These are phyloP conservation scores for Nymphaea colorata DNA, from an alignment of 164 flowering plant genomes.

Conservation along the genomic window DNA sequence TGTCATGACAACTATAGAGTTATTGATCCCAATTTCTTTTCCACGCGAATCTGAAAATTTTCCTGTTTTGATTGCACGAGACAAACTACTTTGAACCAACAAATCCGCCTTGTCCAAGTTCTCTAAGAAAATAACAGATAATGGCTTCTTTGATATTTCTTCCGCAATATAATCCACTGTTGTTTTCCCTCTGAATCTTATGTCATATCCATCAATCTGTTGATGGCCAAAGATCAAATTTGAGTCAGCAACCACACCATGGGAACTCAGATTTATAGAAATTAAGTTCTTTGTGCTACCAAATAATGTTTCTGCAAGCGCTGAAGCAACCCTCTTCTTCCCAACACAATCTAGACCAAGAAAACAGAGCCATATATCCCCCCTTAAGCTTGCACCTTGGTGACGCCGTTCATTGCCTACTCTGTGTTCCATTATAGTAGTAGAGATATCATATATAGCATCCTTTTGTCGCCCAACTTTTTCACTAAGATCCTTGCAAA, in stretches of 20 bases:
- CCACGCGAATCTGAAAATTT: constrained; percentile 62
- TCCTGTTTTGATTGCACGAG: constrained; percentile 58
- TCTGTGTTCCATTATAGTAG: constrained; percentile 32
- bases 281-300: constrained; percentile 42
- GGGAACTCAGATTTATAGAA: constrained; percentile 38
- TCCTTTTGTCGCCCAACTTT: constrained; percentile 58
- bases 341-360: constrained; percentile 61
- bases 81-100: constrained; percentile 39
- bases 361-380: constrained; percentile 69
- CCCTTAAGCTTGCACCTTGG: constrained; percentile 25
- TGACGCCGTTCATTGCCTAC: constrained; percentile 21
- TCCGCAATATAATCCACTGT: constrained; percentile 56
- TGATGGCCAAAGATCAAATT: constrained; percentile 16
- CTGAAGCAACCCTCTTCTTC: constrained; percentile 52
- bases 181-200: constrained; percentile 56
- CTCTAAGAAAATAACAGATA: constrained; percentile 69
- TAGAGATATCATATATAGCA: constrained; percentile 39
- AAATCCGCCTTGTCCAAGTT: constrained; percentile 69
- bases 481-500: constrained; percentile 32
- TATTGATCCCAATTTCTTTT: constrained; percentile 51
- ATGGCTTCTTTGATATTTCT: constrained; percentile 51
- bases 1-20: constrained; percentile 48
- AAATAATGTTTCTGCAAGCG: constrained; percentile 61
- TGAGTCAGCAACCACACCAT: constrained; percentile 13
- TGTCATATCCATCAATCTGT: constrained; percentile 22